Base-by-base conservation (phyloP, 441 rosid genomes). In the Croton laevigatus region DNA sequence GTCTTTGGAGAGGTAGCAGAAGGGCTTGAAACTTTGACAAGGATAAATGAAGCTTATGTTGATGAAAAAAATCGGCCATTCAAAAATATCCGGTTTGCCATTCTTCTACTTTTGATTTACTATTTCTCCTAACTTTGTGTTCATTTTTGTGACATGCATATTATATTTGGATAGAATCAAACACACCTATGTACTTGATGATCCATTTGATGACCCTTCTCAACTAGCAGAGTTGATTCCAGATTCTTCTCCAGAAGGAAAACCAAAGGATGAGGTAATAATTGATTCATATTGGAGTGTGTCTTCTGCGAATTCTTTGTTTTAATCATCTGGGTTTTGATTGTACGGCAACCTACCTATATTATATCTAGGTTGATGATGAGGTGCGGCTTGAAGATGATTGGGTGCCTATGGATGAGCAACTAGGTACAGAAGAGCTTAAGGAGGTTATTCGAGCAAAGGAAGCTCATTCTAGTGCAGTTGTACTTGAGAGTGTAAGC, bases 371-470 rank as follows among this genome's bases (percentile, higher is more conserved):
- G 97, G 90, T 86, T 76, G 83, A 87, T 17, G 86, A 86, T 78
- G 89, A 90, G 45, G 96, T 91, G 46, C 89, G 97, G 49, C 97
- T 96, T 77, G 99, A 96, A 84, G 97, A 90, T 83, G 99, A 90
- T 80, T 96, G 99, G 99, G 91, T 90, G 72, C 98, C 99, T 11
- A 73, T 96, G 87, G 99, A 96, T 78, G 98, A 93, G 77, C 82
- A 89, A 80, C 73, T 96, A 71, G 88, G 84, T 66, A 36, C 76
- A 17, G 77, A 75, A 14, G 94, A 96, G 67, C 86, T 96, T 67
- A 97, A 91, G 81, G 96, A 91, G 84, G 79, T 87, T 81, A 73
- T 96, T 66, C 89, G 91, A 23, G 81, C 73, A 14, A 96, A 96
- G 80, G 96, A 85, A 63, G 99, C 98, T 58, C 94, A 83, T 79